Percentiles rank a stretch among this genome's conserved stretches.
These are phyloP conservation scores for Hyaloscypha hepaticicola DNA, from an alignment of 495 filamentous ascomycete species.

Conservation along the genomic window DNA sequence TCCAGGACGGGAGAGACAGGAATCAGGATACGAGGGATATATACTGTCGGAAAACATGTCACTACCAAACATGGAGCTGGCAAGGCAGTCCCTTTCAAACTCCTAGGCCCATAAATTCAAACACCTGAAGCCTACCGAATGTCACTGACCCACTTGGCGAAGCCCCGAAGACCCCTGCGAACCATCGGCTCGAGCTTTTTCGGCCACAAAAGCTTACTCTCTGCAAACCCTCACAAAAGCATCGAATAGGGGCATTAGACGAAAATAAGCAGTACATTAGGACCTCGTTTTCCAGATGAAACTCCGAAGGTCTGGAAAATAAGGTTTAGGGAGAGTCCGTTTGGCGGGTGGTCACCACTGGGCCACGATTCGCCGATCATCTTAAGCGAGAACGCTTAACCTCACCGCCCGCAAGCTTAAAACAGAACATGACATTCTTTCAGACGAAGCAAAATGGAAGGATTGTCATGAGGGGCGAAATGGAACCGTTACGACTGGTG, in stretches of 20 bases:
- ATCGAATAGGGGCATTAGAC: not conserved
- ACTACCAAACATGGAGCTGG: too few species aligned
- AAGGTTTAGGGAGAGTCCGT: not conserved
- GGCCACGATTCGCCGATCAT: not conserved
- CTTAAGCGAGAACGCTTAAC: not conserved
- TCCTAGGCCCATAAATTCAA: too few species aligned
- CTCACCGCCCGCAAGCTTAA: not conserved
- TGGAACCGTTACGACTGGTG: slow-evolving; percentile 3
- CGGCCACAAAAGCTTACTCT: not conserved
- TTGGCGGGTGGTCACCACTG: not conserved
- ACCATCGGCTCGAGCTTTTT: not conserved
- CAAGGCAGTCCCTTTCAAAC: too few species aligned
- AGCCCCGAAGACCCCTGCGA: too few species aligned
- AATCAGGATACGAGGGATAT: too few species aligned
- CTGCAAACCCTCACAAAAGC: not conserved
- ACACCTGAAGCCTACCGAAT: too few species aligned
- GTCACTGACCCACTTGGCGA: too few species aligned
- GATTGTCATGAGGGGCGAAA: not conserved
- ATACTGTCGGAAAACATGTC: too few species aligned
- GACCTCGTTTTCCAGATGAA: not conserved
- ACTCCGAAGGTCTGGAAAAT: not conserved
- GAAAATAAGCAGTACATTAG: too few species aligned
- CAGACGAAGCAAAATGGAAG: not conserved
- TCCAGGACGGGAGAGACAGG: too few species aligned
- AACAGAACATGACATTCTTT: not conserved